Percentiles rank a stretch among this genome's conserved stretches.
phyloP scores from a whole-genome alignment of 2,329 filamentous ascomycete species.

The Colletotrichum caudatum region DNA sequence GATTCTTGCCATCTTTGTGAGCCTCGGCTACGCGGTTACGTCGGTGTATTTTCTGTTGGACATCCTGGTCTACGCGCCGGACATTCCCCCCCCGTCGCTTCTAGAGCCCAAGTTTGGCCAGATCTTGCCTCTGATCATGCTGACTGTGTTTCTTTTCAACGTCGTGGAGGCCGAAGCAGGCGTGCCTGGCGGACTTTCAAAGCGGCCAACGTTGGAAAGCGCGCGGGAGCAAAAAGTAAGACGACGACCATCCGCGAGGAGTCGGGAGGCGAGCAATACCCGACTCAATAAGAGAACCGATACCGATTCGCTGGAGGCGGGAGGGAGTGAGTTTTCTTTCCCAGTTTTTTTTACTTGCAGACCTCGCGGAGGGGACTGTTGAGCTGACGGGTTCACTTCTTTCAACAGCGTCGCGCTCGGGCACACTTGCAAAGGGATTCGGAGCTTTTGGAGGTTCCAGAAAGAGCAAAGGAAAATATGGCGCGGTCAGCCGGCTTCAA shows the following conservation, averaged over 20 bases:
- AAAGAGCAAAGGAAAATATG: neutral
- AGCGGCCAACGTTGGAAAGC: neutral
- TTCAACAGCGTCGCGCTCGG: neutral
- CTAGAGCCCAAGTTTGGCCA: neutral
- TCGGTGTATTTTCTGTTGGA: neutral
- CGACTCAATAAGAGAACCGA: neutral
- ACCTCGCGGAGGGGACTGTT: neutral
- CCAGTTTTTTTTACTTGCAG: neutral
- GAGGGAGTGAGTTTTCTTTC: neutral
- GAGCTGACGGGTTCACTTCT: neutral
- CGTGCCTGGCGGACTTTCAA: neutral
- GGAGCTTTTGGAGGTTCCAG: neutral
- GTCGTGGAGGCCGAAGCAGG: neutral
- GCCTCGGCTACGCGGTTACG: neutral
- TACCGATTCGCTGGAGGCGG: neutral
- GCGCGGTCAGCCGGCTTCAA: neutral
- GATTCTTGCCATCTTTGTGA: neutral
- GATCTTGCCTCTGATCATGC: neutral
- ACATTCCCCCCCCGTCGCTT: neutral
- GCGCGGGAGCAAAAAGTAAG: neutral
- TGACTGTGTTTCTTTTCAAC: neutral
- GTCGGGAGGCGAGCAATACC: neutral
- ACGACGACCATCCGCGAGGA: neutral
- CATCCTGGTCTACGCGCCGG: fast-evolving
- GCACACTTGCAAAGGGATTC: neutral